These are phyloP conservation scores for Hypoxylon crocopeplum DNA, from an alignment of 495 filamentous ascomycete genomes.

Conservation along the genomic window DNA sequence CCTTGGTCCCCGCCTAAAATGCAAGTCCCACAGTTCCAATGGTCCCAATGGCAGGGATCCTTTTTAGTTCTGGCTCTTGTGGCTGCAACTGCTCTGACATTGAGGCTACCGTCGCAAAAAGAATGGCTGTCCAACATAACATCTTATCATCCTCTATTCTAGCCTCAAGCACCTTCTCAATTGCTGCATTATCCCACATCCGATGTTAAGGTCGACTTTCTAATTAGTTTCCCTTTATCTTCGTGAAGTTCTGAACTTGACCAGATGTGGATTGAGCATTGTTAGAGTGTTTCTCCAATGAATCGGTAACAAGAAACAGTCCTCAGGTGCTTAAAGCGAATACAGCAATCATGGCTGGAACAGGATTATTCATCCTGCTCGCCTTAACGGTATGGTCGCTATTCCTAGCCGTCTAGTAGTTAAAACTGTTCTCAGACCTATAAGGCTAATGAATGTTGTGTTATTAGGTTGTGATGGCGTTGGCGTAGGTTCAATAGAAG, in stretches of 20 bases:
- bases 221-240: constrained; percentile 2
- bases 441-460: neutral
- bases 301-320: constrained; percentile 36
- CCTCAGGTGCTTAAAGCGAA: constrained; percentile 26
- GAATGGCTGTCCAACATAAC: constrained; percentile 3
- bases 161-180: constrained; percentile 11
- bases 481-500: constrained; percentile 69
- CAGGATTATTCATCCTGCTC: constrained; percentile 84
- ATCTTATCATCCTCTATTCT: neutral
- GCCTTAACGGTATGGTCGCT: constrained; percentile 62
- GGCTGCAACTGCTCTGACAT: constrained; percentile 9
- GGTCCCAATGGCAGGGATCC: too few species aligned
- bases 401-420: neutral
- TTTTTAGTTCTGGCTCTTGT: too few species aligned
- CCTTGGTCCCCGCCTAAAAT: constrained; percentile 33
- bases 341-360: constrained; percentile 39
- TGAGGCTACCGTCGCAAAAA: constrained; percentile 42
- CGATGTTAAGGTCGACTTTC: neutral
- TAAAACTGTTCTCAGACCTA: neutral
- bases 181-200: constrained; percentile 1
- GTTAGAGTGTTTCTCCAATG: constrained; percentile 24
- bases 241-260: neutral
- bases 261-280: constrained; percentile 2
- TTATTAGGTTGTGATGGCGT: constrained; percentile 79
- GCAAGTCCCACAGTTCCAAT: constrained; percentile 15